Evolutionary conservation across 257 asterid genomes (phyloP).

Genomic region (Prunella vulgaris): DNA sequence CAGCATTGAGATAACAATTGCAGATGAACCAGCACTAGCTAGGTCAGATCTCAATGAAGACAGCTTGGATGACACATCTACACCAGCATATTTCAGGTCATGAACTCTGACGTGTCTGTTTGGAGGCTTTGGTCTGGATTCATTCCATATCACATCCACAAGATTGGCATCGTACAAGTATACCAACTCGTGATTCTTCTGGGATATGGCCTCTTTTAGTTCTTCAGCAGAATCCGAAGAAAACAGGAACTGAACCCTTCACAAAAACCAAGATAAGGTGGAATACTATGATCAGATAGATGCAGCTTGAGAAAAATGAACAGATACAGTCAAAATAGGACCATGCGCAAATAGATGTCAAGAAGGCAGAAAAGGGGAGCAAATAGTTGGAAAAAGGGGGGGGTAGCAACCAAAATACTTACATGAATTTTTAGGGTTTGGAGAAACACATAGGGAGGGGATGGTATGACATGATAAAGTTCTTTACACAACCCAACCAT

Average conservation of each 20-base stretch:
- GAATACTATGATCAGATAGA: slow-evolving; percentile 43
- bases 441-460: background rate
- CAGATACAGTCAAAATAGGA: background rate
- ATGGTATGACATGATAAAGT: background rate
- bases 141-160: slow-evolving; percentile 95
- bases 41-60: slow-evolving; percentile 72
- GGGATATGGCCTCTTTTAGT: slow-evolving; percentile 72
- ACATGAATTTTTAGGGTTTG: background rate
- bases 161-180: slow-evolving; percentile 76
- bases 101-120: slow-evolving; percentile 66
- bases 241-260: slow-evolving; percentile 97
- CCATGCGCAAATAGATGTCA: slow-evolving; percentile 1
- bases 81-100: slow-evolving; percentile 81
- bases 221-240: slow-evolving; percentile 94
- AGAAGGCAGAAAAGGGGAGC: slow-evolving; percentile 5
- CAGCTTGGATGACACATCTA: slow-evolving; percentile 75
- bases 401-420: background rate
- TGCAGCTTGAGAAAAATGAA: slow-evolving; percentile 15
- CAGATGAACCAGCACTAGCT: slow-evolving; percentile 70
- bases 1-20: slow-evolving; percentile 82
- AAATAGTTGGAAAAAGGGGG: background rate
- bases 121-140: slow-evolving; percentile 74
- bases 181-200: slow-evolving; percentile 74
- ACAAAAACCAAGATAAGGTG: slow-evolving; percentile 47
- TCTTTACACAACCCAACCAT: background rate